These are phyloP conservation scores for Trypanosoma cruzi DNA, from an alignment of 208 protist species.

Conservation along the genomic window DNA sequence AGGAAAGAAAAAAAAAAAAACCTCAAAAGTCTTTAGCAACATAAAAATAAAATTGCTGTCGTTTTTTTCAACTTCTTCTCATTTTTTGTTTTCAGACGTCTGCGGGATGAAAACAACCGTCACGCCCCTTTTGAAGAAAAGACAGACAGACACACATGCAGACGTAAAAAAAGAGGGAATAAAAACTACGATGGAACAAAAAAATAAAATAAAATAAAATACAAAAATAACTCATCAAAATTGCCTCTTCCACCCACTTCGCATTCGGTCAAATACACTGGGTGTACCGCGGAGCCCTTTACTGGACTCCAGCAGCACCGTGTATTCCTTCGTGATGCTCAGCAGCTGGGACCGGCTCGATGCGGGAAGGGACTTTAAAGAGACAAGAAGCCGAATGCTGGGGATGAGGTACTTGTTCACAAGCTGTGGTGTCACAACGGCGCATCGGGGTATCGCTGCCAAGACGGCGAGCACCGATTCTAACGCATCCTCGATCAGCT, in stretches of 20 bases:
- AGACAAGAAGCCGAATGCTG: constrained; percentile 41
- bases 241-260: constrained; percentile 56
- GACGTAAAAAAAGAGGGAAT: constrained; percentile 9
- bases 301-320: constrained; percentile 47
- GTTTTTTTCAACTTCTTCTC: too few species aligned
- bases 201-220: constrained; percentile 19
- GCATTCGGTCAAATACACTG: constrained; percentile 50
- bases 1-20: not conserved
- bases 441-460: constrained; percentile 48
- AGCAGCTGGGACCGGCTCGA: constrained; percentile 44
- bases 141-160: not conserved
- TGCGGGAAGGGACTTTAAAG: constrained; percentile 19
- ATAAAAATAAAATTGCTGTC: too few species aligned
- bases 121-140: not conserved
- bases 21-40: too few species aligned
- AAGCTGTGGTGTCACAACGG: constrained; percentile 66
- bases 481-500: constrained; percentile 49
- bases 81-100: too few species aligned
- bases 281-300: constrained; percentile 19
- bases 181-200: not conserved
- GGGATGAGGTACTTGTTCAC: constrained; percentile 58
- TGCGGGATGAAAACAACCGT: too few species aligned
- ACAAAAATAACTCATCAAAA: constrained; percentile 17
- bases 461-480: constrained; percentile 44
- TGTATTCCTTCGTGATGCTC: constrained; percentile 46